Percentiles rank a stretch among this genome's conserved stretches.
Conservation (phyloP, 2,329 filamentous ascomycete genomes). For the Aphanoascus verrucosus region DNA sequence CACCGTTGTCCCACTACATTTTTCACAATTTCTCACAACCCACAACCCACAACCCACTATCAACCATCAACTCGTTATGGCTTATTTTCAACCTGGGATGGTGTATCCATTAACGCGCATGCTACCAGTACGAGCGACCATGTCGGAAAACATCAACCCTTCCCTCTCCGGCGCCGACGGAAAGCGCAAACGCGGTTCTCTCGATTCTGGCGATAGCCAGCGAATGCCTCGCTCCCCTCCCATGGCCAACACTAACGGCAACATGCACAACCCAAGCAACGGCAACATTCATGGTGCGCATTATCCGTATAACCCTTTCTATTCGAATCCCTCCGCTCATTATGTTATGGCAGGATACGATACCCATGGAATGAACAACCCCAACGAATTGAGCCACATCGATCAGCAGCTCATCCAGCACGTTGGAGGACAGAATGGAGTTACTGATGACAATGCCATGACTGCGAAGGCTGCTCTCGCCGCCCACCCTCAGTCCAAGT, state of each 20-base stretch:
- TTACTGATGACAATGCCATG: conserved; percentile 38
- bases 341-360: conserved; percentile 25
- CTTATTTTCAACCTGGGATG: background rate
- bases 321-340: conserved; percentile 24
- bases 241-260: conserved; percentile 17
- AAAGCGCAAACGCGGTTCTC: conserved; percentile 35
- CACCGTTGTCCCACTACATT: background rate
- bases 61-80: background rate
- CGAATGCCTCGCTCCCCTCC: conserved; percentile 34
- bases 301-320: conserved; percentile 21
- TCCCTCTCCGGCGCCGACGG: conserved; percentile 11
- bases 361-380: conserved; percentile 27
- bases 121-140: background rate
- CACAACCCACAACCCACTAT: background rate
- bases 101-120: background rate
- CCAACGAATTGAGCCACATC: conserved; percentile 32
- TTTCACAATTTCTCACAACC: background rate
- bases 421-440: conserved; percentile 44
- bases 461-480: conserved; percentile 40
- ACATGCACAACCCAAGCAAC: conserved; percentile 20
- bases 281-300: conserved; percentile 27
- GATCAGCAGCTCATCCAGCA: conserved; percentile 40
- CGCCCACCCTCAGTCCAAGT: conserved; percentile 37
- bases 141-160: conserved; percentile 8
- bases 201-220: conserved; percentile 32